phyloP scores from a whole-genome alignment of 192 early-diverging fungal genomes.

The Glomus cerebriforme region DNA sequence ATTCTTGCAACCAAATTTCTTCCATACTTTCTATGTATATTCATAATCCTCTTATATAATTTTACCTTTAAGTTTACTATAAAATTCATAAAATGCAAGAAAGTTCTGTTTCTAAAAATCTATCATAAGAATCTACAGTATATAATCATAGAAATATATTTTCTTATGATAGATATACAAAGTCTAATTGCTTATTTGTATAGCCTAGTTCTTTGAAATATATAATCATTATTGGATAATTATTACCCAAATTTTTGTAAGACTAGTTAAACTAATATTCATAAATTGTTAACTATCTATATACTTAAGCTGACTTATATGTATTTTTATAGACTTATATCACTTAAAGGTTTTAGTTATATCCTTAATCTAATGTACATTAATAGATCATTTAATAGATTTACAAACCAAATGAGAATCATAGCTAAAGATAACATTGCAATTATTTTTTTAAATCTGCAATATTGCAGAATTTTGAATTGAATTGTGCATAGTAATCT shows the following conservation, averaged over 20 bases:
- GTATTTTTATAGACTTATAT: neutral
- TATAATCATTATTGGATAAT: neutral
- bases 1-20: neutral
- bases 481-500: too few species aligned
- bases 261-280: neutral
- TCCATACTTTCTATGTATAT: neutral
- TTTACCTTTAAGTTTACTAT: neutral
- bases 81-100: neutral
- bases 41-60: slow-evolving; percentile 1
- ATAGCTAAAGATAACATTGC: too few species aligned
- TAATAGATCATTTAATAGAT: neutral
- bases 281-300: neutral
- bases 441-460: too few species aligned
- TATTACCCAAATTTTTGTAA: neutral
- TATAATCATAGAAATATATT: slow-evolving; percentile 8
- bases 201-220: neutral
- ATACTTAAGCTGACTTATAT: neutral
- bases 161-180: neutral
- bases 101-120: neutral
- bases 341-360: neutral
- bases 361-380: neutral
- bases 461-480: too few species aligned
- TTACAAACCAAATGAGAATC: neutral
- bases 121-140: slow-evolving; percentile 4
- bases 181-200: too few species aligned